These are phyloP conservation scores for Aureobasidium musti DNA, from an alignment of 2,329 filamentous ascomycete species.

Conservation along the genomic window DNA sequence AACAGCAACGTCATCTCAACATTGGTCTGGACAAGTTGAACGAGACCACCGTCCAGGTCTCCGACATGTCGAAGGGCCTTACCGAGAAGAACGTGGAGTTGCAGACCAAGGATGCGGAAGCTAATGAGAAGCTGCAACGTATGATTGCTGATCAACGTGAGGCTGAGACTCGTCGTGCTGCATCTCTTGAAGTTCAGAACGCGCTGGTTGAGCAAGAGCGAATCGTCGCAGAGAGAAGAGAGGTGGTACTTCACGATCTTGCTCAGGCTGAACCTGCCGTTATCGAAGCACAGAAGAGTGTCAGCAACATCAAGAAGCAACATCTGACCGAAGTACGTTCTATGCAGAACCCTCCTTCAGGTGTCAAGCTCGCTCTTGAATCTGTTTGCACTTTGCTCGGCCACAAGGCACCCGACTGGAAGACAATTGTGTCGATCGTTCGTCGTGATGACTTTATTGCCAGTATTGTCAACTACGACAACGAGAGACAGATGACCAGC, in stretches of 20 bases:
- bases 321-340: conserved; percentile 97
- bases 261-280: conserved; percentile 92
- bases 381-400: conserved; percentile 95
- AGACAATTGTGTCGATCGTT: conserved; percentile 82
- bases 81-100: conserved; percentile 93
- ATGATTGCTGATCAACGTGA: conserved; percentile 97
- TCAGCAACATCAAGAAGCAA: conserved; percentile 97
- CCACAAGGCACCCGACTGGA: conserved; percentile 89
- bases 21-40: conserved; percentile 96
- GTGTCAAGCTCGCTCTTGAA: conserved; percentile 89
- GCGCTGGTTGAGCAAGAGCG: conserved; percentile 86
- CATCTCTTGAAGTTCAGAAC: conserved; percentile 84
- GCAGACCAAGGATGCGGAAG: conserved; percentile 90
- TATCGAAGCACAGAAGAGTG: conserved; percentile 87
- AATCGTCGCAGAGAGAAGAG: conserved; percentile 77
- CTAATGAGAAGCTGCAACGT: conserved; percentile 93
- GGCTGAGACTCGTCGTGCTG: conserved; percentile 85
- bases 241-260: conserved; percentile 83
- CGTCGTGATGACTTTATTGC: conserved; percentile 95
- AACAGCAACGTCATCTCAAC: conserved; percentile 97
- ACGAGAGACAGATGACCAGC: conserved; percentile 91
- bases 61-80: conserved; percentile 84
- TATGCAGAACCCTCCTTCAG: conserved; percentile 88
- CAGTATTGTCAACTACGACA: conserved; percentile 96
- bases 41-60: conserved; percentile 96